Percentiles rank a stretch among this genome's conserved stretches.
Evolutionary conservation across 768 basidiomycete genomes (phyloP).

Genomic region (Tricholoma furcatifolium): DNA sequence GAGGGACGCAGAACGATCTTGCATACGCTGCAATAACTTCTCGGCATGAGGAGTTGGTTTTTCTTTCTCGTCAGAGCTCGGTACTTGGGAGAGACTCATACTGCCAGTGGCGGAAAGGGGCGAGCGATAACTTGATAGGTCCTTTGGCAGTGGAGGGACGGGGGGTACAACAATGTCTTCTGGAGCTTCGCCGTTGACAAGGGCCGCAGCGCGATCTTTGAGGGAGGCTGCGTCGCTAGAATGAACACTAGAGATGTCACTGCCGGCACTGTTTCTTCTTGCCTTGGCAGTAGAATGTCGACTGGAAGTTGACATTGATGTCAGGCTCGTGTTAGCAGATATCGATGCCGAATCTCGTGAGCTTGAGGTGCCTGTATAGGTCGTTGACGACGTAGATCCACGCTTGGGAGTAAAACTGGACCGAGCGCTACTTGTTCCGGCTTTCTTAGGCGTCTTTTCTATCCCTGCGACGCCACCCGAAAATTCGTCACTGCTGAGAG

Average conservation of each 20-base stretch:
- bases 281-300: conserved; percentile 70
- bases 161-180: conserved; percentile 81
- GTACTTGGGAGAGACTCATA: conserved; percentile 45
- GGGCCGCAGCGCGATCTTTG: conserved; percentile 67
- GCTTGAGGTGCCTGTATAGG: conserved; percentile 76
- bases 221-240: conserved; percentile 62
- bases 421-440: conserved; percentile 52
- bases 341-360: conserved; percentile 87
- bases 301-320: conserved; percentile 73
- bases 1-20: conserved; percentile 47
- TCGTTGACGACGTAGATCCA: conserved; percentile 87
- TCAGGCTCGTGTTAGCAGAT: conserved; percentile 74
- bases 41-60: conserved; percentile 41
- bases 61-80: conserved; percentile 40
- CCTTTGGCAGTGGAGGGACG: conserved; percentile 91
- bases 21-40: conserved; percentile 37
- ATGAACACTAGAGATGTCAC: conserved; percentile 77
- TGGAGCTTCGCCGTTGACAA: conserved; percentile 54
- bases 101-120: conserved; percentile 61
- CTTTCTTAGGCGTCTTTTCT: conserved; percentile 73
- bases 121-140: conserved; percentile 74
- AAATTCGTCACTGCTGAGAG: conserved; percentile 62
- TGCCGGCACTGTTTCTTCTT: conserved; percentile 81
- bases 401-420: conserved; percentile 84
- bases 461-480: conserved; percentile 36